Conservation (phyloP, 148 eudicot genomes). For the Cornus kousa region DNA sequence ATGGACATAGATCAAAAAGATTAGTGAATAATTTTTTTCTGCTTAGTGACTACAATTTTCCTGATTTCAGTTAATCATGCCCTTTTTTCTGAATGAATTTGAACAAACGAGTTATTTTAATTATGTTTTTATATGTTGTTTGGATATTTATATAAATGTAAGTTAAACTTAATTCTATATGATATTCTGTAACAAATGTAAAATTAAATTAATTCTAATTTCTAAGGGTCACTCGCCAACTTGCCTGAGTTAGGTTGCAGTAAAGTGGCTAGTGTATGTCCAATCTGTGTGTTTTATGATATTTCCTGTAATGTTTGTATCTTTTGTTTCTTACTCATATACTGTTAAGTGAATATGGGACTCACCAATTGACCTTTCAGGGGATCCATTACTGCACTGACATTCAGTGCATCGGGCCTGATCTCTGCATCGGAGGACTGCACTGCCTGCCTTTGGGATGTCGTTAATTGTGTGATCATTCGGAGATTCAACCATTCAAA, state of each 20-base stretch:
- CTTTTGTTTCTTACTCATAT: too few species aligned
- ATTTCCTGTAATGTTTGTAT: too few species aligned
- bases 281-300: too few species aligned
- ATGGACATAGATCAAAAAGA: background rate
- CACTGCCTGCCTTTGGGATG: conserved; percentile 34
- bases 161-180: too few species aligned
- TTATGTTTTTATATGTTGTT: too few species aligned
- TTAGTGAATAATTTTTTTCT: background rate
- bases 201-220: too few species aligned
- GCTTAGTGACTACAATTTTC: too few species aligned
- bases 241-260: too few species aligned
- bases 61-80: background rate
- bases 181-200: too few species aligned
- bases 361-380: conserved; percentile 6
- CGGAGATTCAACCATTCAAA: conserved; percentile 21
- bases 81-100: background rate
- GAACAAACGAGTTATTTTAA: background rate
- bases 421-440: conserved; percentile 30
- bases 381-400: conserved; percentile 21
- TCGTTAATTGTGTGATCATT: conserved; percentile 9
- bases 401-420: conserved; percentile 15
- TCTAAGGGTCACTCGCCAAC: too few species aligned
- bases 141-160: too few species aligned
- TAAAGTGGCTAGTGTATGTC: too few species aligned
- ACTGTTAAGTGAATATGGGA: background rate